Conservation (phyloP, 2,329 filamentous ascomycete species). For the Epichloe gansuensis region DNA sequence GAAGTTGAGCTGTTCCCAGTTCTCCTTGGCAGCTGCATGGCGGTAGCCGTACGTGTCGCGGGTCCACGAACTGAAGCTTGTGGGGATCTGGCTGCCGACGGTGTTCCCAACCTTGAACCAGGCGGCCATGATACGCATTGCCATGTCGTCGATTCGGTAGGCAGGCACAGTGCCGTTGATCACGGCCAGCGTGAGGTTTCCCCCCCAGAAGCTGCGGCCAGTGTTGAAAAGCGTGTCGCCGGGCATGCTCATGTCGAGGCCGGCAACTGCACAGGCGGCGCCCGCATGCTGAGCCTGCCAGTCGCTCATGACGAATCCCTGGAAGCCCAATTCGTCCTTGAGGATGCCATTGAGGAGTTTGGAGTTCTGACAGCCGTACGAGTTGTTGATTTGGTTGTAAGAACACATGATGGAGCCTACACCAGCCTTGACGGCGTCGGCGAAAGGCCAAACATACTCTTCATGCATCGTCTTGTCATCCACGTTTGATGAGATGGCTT, state of each 20-base stretch:
- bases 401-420: conserved; percentile 53
- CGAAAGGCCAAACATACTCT: conserved; percentile 68
- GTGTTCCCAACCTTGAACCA: conserved; percentile 53
- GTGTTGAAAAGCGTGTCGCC: conserved; percentile 69
- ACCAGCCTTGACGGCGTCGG: conserved; percentile 55
- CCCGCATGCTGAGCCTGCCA: conserved; percentile 67
- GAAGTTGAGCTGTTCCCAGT: conserved; percentile 57
- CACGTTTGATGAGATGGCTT: conserved; percentile 47
- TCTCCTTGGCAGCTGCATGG: conserved; percentile 49
- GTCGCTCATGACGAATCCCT: conserved; percentile 70
- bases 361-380: conserved; percentile 68
- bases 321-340: conserved; percentile 70
- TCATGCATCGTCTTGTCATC: conserved; percentile 67
- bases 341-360: conserved; percentile 62
- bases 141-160: conserved; percentile 86
- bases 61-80: conserved; percentile 88
- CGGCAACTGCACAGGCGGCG: conserved; percentile 52
- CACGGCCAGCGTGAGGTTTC: conserved; percentile 76
- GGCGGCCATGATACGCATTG: conserved; percentile 63
- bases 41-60: conserved; percentile 58
- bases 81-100: conserved; percentile 32
- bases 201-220: conserved; percentile 65
- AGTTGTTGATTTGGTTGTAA: conserved; percentile 72
- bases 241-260: conserved; percentile 81
- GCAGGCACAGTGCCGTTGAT: conserved; percentile 81